Evolutionary conservation across 306 rosid genomes (phyloP).

Genomic region (Castanospermum australe): DNA sequence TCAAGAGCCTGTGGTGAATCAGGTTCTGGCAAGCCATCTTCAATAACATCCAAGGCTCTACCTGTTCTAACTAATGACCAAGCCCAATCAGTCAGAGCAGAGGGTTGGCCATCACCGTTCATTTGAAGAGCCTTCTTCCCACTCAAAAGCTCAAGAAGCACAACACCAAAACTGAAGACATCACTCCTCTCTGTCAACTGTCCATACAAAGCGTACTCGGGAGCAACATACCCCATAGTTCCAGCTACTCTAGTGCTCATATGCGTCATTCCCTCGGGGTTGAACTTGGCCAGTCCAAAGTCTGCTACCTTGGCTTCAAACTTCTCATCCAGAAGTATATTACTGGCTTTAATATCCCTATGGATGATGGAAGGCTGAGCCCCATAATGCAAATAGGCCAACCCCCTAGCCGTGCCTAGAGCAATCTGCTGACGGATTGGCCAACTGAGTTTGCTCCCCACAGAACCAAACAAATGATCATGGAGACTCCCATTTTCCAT

Average conservation of each 20-base stretch:
- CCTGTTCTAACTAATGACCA: slow-evolving; percentile 81
- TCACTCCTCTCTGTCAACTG: slow-evolving; percentile 93
- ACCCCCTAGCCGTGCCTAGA: slow-evolving; percentile 84
- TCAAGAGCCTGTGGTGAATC: slow-evolving; percentile 69
- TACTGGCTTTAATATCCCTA: slow-evolving; percentile 89
- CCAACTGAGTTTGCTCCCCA: slow-evolving; percentile 68
- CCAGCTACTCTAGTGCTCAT: slow-evolving; percentile 98
- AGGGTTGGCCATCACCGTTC: slow-evolving; percentile 51
- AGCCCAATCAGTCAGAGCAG: slow-evolving; percentile 81
- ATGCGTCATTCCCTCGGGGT: slow-evolving; percentile 90
- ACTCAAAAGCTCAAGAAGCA: slow-evolving; percentile 91
- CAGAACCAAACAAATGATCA: slow-evolving; percentile 78
- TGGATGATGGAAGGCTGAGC: slow-evolving; percentile 94
- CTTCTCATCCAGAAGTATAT: slow-evolving; percentile 80
- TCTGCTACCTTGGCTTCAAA: slow-evolving; percentile 92
- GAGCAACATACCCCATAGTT: slow-evolving; percentile 96
- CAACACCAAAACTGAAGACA: slow-evolving; percentile 84
- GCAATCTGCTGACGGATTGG: slow-evolving; percentile 75
- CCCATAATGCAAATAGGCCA: slow-evolving; percentile 91
- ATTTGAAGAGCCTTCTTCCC: slow-evolving; percentile 81
- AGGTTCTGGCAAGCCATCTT: slow-evolving; percentile 67
- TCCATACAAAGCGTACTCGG: slow-evolving; percentile 93
- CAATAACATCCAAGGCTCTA: slow-evolving; percentile 71
- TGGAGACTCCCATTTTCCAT: slow-evolving; percentile 90
- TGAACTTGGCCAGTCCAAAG: slow-evolving; percentile 90